Evolutionary conservation across 1,139 yeast species (phyloP).

Genomic region (Nakaseomyces sp.): DNA sequence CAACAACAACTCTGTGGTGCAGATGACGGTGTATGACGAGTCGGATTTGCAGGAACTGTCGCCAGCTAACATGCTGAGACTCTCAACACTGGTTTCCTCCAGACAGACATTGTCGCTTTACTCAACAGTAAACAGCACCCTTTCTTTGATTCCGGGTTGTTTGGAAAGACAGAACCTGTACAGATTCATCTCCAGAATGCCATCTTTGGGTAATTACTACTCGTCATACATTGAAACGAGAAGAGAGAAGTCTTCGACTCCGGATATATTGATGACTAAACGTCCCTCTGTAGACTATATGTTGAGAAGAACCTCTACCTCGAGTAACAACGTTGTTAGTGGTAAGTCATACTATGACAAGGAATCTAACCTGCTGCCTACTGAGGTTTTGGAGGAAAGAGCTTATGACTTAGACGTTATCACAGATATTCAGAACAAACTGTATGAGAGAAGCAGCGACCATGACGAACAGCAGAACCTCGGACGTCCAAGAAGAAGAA

Average conservation of each 20-base stretch:
- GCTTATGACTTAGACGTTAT: slow-evolving; percentile 22
- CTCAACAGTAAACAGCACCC: slow-evolving; percentile 40
- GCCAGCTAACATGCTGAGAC: slow-evolving; percentile 60
- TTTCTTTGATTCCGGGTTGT: slow-evolving; percentile 30
- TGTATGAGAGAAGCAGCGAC: slow-evolving; percentile 25
- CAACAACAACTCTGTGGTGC: slow-evolving; percentile 2
- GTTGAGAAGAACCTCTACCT: slow-evolving; percentile 6
- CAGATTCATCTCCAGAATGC: slow-evolving; percentile 30
- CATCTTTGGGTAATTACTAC: slow-evolving; percentile 26
- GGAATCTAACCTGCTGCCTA: slow-evolving; percentile 21
- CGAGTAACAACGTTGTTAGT: slow-evolving; percentile 6
- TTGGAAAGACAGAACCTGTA: slow-evolving; percentile 34
- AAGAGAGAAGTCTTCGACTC: slow-evolving; percentile 9
- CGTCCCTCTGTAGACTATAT: slow-evolving; percentile 8
- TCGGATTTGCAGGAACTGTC: slow-evolving; percentile 39
- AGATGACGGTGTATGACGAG: slow-evolving; percentile 15
- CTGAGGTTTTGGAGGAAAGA: slow-evolving; percentile 19
- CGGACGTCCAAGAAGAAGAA: slow-evolving; percentile 26
- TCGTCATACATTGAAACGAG: slow-evolving; percentile 11
- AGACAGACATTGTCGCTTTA: slow-evolving; percentile 70
- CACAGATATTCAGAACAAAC: slow-evolving; percentile 25
- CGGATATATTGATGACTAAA: slow-evolving; percentile 11
- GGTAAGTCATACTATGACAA: slow-evolving; percentile 5
- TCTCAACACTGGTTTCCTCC: slow-evolving; percentile 62
- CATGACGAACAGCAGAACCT: slow-evolving; percentile 16